Evolutionary conservation across 257 asterid species (phyloP).

Genomic region (Solanum appendiculatum): DNA sequence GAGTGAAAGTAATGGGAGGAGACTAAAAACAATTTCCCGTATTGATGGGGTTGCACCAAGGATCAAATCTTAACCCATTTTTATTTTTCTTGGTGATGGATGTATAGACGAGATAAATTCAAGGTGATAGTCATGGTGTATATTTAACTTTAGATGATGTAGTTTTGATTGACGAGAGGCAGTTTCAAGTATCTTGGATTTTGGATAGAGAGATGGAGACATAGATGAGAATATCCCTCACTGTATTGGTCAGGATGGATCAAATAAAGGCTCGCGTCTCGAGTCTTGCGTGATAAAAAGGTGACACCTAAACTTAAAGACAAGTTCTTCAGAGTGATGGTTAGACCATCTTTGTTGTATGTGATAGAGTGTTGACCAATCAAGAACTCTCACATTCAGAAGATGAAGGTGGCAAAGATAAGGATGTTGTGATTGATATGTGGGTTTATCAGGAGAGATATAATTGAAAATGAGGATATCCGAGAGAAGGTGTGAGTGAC

Average conservation of each 20-base stretch:
- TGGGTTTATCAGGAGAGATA: background rate
- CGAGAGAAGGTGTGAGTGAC: background rate
- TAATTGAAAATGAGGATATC: background rate
- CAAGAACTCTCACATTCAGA: background rate
- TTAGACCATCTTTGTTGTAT: background rate
- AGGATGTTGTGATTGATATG: background rate
- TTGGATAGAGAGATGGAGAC: no score
- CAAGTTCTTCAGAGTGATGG: background rate
- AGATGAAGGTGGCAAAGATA: background rate
- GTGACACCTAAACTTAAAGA: background rate
- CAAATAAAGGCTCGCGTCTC: no score
- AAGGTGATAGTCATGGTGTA: background rate
- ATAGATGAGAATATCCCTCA: background rate
- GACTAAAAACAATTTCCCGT: background rate
- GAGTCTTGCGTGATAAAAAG: background rate
- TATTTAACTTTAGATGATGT: background rate
- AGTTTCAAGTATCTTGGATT: background rate
- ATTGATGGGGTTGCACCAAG: background rate
- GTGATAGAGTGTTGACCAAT: background rate
- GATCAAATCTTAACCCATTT: background rate
- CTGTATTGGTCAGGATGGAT: background rate
- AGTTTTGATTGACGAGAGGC: background rate
- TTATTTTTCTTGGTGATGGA: background rate
- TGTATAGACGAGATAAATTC: background rate
- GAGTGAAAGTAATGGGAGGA: no score